These are phyloP conservation scores for Sparassis latifolia DNA, from an alignment of 1,284 basidiomycete genomes.

Conservation along the genomic window DNA sequence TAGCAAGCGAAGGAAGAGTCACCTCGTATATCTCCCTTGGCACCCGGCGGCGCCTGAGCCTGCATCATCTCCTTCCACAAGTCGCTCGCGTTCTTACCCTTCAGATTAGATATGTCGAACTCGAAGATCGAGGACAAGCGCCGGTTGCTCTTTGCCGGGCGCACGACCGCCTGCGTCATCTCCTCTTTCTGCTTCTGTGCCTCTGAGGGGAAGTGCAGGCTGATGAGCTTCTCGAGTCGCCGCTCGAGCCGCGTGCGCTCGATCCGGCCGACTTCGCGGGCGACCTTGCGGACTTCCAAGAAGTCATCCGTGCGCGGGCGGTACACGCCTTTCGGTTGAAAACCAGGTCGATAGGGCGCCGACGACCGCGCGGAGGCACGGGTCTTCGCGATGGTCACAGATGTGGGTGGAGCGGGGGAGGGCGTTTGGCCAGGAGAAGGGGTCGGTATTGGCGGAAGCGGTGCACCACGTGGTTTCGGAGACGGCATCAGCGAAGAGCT, in stretches of 20 bases:
- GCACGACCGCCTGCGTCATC: conserved; percentile 9
- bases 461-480: conserved; percentile 16
- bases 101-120: conserved; percentile 44
- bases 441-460: conserved; percentile 18
- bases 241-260: conserved; percentile 79
- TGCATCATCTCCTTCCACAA: conserved; percentile 55
- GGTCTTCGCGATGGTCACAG: not conserved
- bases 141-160: conserved; percentile 24
- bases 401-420: conserved; percentile 6
- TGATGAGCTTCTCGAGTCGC: conserved; percentile 80
- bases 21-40: conserved; percentile 58
- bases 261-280: conserved; percentile 57
- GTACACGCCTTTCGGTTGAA: conserved; percentile 74
- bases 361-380: conserved; percentile 14
- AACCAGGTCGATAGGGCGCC: conserved; percentile 72
- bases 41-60: conserved; percentile 32
- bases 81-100: conserved; percentile 53
- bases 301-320: conserved; percentile 76
- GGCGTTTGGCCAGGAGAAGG: conserved; percentile 14
- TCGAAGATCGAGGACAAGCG: conserved; percentile 67
- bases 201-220: conserved; percentile 68
- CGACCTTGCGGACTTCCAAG: conserved; percentile 46
- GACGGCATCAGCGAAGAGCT: not conserved
- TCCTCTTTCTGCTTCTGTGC: conserved; percentile 20
- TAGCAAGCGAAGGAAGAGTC: conserved; percentile 10